Evolutionary conservation across 192 early-diverging fungal species (phyloP).

Genomic region (Glomus cerebriforme): DNA sequence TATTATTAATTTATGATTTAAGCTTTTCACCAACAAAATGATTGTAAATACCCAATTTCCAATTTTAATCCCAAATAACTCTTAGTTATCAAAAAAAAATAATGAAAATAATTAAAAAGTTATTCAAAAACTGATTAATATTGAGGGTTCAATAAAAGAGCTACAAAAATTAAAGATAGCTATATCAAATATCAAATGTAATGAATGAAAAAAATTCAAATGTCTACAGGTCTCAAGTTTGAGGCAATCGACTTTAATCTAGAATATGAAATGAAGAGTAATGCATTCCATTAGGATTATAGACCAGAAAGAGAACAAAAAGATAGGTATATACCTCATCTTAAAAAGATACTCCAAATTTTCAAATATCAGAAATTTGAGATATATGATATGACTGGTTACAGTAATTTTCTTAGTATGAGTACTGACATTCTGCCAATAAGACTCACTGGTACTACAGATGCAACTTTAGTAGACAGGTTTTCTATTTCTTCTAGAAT

Average conservation of each 20-base stretch:
- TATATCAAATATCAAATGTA: neutral
- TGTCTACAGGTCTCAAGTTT: neutral
- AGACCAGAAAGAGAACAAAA: neutral
- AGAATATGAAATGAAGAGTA: neutral
- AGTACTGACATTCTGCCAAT: slow-evolving; percentile 12
- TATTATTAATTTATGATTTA: no score
- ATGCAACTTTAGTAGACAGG: neutral
- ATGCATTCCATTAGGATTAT: neutral
- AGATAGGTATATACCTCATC: neutral
- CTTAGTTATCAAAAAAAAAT: neutral
- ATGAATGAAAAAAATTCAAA: neutral
- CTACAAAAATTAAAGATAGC: neutral
- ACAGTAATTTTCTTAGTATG: neutral
- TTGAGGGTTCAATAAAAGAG: neutral
- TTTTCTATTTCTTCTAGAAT: neutral
- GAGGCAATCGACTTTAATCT: neutral
- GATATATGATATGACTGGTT: neutral
- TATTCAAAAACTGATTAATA: neutral
- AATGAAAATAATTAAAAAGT: neutral
- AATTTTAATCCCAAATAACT: no score
- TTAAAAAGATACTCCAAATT: slow-evolving; percentile 10
- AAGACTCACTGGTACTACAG: neutral
- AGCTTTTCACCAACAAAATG: neutral
- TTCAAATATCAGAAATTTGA: neutral
- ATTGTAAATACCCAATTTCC: neutral